phyloP scores from a whole-genome alignment of 2,329 filamentous ascomycete species.

The Colletotrichum acutatum region DNA sequence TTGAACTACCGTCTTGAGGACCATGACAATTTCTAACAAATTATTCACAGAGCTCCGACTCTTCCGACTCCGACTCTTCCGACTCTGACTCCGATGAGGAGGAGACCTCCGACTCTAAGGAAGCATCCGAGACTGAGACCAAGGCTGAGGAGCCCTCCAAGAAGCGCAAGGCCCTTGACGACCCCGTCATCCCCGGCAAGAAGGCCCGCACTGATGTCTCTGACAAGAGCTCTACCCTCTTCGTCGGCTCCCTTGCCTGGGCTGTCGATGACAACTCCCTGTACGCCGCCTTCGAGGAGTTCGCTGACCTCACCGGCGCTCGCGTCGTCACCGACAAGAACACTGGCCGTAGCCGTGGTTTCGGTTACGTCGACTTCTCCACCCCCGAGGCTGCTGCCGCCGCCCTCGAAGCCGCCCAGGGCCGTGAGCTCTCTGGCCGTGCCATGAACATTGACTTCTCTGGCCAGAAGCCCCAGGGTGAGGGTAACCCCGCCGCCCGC shows the following conservation, averaged over 20 bases:
- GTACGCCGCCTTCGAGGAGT: constrained; percentile 82
- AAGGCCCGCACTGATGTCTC: constrained; percentile 72
- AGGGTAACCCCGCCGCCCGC: constrained; percentile 63
- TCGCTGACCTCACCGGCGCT: constrained; percentile 76
- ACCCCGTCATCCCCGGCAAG: constrained; percentile 63
- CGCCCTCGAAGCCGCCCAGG: constrained; percentile 81
- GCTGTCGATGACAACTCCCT: constrained; percentile 87
- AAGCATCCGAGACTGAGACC: constrained; percentile 48
- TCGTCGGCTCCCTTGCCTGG: constrained; percentile 92
- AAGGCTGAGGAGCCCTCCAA: constrained; percentile 65
- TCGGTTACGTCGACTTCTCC: constrained; percentile 92
- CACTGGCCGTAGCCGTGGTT: constrained; percentile 86
- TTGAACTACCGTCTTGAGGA: background rate
- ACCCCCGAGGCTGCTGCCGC: constrained; percentile 74
- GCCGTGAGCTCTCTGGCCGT: constrained; percentile 78
- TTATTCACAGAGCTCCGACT: constrained; percentile 39
- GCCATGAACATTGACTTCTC: constrained; percentile 83
- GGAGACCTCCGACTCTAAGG: constrained; percentile 46
- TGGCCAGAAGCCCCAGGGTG: constrained; percentile 70
- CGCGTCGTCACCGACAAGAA: constrained; percentile 88
- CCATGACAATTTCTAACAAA: constrained; percentile 1
- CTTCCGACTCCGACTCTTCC: constrained; percentile 42
- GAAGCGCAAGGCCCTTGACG: constrained; percentile 75
- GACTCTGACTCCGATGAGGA: constrained; percentile 50
- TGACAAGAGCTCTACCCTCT: constrained; percentile 74